Evolutionary conservation across 108 stramenopile genomes (phyloP).

Genomic region (Cyclotella cryptica): DNA sequence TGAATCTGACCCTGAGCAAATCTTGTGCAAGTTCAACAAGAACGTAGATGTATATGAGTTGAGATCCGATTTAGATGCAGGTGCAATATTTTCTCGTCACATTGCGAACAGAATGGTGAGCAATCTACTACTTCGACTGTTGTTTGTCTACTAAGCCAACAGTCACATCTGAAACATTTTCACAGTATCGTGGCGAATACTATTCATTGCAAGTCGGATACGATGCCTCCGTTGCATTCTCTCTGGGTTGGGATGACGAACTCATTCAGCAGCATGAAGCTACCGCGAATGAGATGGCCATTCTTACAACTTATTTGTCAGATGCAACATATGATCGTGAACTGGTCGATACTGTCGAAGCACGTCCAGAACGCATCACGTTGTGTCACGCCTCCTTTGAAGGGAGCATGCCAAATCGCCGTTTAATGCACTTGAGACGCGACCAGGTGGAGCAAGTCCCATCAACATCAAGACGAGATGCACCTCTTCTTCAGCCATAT

Average conservation of each 20-base stretch:
- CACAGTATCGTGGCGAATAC: constrained; percentile 75
- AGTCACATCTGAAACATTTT: background rate
- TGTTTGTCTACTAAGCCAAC: background rate
- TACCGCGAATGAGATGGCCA: constrained; percentile 69
- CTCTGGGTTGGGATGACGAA: constrained; percentile 63
- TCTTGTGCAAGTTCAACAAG: constrained; percentile 55
- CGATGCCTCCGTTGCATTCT: constrained; percentile 71
- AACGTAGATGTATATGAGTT: constrained; percentile 63
- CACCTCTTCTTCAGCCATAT: constrained; percentile 73
- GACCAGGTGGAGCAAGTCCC: constrained; percentile 47
- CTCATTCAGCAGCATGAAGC: constrained; percentile 60
- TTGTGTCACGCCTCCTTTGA: constrained; percentile 62
- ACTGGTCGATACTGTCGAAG: constrained; percentile 1
- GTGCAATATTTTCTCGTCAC: constrained; percentile 73
- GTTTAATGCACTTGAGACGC: constrained; percentile 36
- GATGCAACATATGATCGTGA: constrained; percentile 32
- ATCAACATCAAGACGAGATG: constrained; percentile 12
- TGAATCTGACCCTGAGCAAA: constrained; percentile 50
- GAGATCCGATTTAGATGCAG: constrained; percentile 57
- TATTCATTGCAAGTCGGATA: constrained; percentile 71
- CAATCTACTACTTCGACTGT: background rate
- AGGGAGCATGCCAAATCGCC: constrained; percentile 23
- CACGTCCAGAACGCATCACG: constrained; percentile 30
- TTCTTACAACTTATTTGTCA: constrained; percentile 61
- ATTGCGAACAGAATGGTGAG: constrained; percentile 64